Percentiles rank a stretch among this genome's conserved stretches.
These are phyloP conservation scores for Cercospora nicotianae DNA, from an alignment of 2,329 filamentous ascomycete species.

Conservation along the genomic window DNA sequence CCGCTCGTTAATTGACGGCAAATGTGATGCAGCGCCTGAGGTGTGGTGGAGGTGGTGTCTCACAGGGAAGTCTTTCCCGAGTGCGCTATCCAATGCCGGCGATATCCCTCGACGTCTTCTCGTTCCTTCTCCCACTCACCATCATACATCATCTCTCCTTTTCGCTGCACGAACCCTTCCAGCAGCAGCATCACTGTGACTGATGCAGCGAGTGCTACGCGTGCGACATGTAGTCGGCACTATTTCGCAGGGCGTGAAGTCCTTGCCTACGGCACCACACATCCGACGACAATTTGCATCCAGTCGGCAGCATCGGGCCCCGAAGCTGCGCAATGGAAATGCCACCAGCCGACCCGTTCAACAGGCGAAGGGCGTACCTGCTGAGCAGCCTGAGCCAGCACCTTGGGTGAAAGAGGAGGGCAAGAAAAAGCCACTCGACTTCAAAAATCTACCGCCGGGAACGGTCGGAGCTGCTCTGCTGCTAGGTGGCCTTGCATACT, in stretches of 20 bases:
- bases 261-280: not conserved
- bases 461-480: constrained; percentile 7
- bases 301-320: not conserved
- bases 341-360: not conserved
- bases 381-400: not conserved
- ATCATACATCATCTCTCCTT: not conserved
- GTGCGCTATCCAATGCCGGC: constrained; percentile 5
- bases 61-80: constrained; percentile 8
- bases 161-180: not conserved
- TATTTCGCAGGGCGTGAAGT: constrained; percentile 6
- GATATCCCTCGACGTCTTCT: not conserved
- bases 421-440: constrained; percentile 6
- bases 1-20: constrained; percentile 5
- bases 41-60: not conserved
- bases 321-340: not conserved
- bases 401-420: not conserved
- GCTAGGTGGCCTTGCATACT: constrained; percentile 43
- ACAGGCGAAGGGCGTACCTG: not conserved
- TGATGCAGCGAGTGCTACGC: constrained; percentile 24
- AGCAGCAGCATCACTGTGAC: constrained; percentile 9
- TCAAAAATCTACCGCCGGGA: constrained; percentile 12
- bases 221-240: constrained; percentile 29
- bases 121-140: not conserved
- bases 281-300: constrained; percentile 2
- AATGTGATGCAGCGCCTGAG: not conserved